Percentiles rank a stretch among this genome's conserved stretches.
These are phyloP conservation scores for Solanum chiquidenum DNA, from an alignment of 257 asterid species.

Conservation along the genomic window DNA sequence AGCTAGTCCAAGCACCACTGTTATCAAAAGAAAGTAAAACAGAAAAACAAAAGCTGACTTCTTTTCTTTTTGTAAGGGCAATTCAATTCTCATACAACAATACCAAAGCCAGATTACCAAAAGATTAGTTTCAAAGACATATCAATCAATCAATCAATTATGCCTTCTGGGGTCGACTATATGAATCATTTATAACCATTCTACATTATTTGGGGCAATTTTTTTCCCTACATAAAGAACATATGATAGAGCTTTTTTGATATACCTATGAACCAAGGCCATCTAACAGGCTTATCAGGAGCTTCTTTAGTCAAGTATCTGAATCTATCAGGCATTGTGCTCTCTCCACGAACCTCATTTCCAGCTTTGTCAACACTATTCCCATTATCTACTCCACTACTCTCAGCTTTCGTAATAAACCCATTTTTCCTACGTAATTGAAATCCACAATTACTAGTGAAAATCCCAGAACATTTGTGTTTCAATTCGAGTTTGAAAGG, in stretches of 20 bases:
- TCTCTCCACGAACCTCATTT: conserved; percentile 47
- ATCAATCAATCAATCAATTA: not conserved
- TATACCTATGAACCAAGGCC: conserved; percentile 86
- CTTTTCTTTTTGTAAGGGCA: not conserved
- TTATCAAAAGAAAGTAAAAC: not conserved
- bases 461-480: conserved; percentile 16
- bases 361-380: conserved; percentile 22
- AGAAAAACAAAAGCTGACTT: not conserved
- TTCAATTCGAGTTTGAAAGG: conserved; percentile 4
- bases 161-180: not conserved
- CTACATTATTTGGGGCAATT: not conserved
- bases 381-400: conserved; percentile 13
- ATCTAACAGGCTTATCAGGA: conserved; percentile 62
- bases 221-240: too few relatives aligned
- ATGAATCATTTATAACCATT: not conserved
- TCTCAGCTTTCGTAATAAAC: conserved; percentile 27
- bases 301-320: conserved; percentile 66
- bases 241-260: not conserved
- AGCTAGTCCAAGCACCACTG: not conserved
- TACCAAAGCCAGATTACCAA: not conserved
- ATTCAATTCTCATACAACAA: not conserved
- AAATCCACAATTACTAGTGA: conserved; percentile 9
- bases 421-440: conserved; percentile 14
- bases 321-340: conserved; percentile 85
- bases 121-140: not conserved